These are phyloP conservation scores for Trichopus zeylanicus DNA, from an alignment of 116 monocot species.

Conservation along the genomic window DNA sequence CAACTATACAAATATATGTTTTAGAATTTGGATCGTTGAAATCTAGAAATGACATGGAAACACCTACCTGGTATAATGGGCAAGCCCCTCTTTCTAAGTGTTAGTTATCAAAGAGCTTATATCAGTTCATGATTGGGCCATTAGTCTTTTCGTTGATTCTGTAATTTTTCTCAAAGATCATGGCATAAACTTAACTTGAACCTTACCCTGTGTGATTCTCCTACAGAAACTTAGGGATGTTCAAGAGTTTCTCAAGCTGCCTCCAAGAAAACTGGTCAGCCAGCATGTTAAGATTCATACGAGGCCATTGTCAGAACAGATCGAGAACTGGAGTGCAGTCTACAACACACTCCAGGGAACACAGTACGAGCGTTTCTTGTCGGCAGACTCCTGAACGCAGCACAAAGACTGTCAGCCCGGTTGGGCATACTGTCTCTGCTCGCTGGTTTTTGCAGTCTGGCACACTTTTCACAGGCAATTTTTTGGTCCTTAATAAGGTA, in stretches of 20 bases:
- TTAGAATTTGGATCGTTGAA: too few species aligned
- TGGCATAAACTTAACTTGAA: too few species aligned
- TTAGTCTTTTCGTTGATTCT: too few species aligned
- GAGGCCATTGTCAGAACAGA: slow-evolving; percentile 28
- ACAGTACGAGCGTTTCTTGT: slow-evolving; percentile 32
- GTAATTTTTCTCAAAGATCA: too few species aligned
- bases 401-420: neutral
- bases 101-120: slow-evolving; percentile 24
- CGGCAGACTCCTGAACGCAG: slow-evolving; percentile 30
- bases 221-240: slow-evolving; percentile 35
- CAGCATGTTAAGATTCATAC: slow-evolving; percentile 64
- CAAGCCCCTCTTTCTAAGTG: slow-evolving; percentile 27
- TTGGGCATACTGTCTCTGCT: too few species aligned
- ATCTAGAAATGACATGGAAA: too few species aligned
- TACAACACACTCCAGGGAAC: slow-evolving; percentile 26
- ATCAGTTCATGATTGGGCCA: too few species aligned
- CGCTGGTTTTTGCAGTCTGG: too few species aligned
- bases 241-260: slow-evolving; percentile 39
- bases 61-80: too few species aligned
- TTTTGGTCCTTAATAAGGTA: too few species aligned
- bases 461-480: too few species aligned
- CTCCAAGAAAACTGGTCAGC: slow-evolving; percentile 26
- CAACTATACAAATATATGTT: slow-evolving; percentile 34
- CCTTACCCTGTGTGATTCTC: neutral
- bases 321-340: slow-evolving; percentile 40